These are phyloP conservation scores for Eucalyptus pauciflora DNA, from an alignment of 345 rosid genomes.

Conservation along the genomic window DNA sequence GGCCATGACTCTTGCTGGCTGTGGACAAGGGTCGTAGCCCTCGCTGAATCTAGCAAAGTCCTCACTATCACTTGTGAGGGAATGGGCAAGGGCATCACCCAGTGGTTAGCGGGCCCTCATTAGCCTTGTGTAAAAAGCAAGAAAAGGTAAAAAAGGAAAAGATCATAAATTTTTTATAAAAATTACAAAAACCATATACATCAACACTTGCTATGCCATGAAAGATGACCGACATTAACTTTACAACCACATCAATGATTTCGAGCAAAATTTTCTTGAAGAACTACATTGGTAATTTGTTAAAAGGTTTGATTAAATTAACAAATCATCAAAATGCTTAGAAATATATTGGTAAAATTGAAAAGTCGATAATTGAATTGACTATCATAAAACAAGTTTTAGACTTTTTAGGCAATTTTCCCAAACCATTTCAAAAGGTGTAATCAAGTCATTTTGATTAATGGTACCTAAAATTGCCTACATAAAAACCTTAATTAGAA, in stretches of 20 bases:
- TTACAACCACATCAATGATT: no score
- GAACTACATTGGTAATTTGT: background rate
- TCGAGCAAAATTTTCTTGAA: fast-evolving
- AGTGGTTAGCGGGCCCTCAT: background rate
- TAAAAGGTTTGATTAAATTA: no score
- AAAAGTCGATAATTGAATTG: no score
- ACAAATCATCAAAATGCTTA: background rate
- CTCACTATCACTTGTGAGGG: no score
- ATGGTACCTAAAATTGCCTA: background rate
- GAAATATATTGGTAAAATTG: no score
- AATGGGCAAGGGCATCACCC: no score
- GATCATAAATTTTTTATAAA: no score
- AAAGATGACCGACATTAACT: no score
- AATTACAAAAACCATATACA: background rate
- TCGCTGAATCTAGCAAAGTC: fast-evolving
- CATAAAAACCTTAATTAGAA: background rate
- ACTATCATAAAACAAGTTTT: fast-evolving
- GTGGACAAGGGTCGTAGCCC: no score
- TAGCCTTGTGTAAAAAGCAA: background rate
- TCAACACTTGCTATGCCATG: no score
- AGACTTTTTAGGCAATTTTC: background rate
- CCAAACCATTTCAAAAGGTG: background rate
- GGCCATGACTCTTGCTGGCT: fast-evolving
- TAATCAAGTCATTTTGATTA: background rate
- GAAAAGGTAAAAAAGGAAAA: background rate